Percentiles rank a stretch among this genome's conserved stretches.
These are phyloP conservation scores for Macadamia tetraphylla DNA, from an alignment of 164 flowering plant species.

Conservation along the genomic window DNA sequence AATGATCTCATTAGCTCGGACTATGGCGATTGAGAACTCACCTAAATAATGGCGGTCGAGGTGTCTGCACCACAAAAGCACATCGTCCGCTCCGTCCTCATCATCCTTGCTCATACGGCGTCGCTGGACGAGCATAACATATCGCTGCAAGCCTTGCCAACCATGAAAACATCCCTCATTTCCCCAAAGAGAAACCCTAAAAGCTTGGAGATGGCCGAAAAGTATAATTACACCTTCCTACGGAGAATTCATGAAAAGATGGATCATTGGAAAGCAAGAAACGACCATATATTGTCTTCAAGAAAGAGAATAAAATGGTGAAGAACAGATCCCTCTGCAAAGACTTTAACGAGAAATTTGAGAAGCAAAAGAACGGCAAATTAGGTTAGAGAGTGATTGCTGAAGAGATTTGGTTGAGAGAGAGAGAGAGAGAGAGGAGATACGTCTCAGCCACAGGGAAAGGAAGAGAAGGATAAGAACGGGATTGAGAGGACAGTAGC, in stretches of 20 bases:
- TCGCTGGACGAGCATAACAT: slow-evolving; percentile 50
- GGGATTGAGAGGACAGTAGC: too few species aligned
- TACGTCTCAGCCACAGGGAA: too few species aligned
- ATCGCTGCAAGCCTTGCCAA: slow-evolving; percentile 42
- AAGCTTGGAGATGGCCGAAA: neutral
- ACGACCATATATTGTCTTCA: neutral
- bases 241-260: too few species aligned
- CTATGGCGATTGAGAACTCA: slow-evolving; percentile 68
- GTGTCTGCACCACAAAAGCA: slow-evolving; percentile 56
- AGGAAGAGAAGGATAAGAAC: too few species aligned
- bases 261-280: too few species aligned
- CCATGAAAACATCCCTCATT: slow-evolving; percentile 84
- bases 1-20: slow-evolving; percentile 58
- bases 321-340: neutral
- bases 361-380: neutral
- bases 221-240: too few species aligned
- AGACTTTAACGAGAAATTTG: too few species aligned
- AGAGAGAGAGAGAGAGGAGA: too few species aligned
- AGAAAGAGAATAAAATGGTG: neutral
- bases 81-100: slow-evolving; percentile 25
- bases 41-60: slow-evolving; percentile 57
- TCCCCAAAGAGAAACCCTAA: slow-evolving; percentile 25
- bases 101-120: slow-evolving; percentile 71
- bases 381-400: slow-evolving; percentile 10
- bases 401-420: neutral